phyloP scores from a whole-genome alignment of 2,329 filamentous ascomycete species.

The Leptographium lundbergii region DNA sequence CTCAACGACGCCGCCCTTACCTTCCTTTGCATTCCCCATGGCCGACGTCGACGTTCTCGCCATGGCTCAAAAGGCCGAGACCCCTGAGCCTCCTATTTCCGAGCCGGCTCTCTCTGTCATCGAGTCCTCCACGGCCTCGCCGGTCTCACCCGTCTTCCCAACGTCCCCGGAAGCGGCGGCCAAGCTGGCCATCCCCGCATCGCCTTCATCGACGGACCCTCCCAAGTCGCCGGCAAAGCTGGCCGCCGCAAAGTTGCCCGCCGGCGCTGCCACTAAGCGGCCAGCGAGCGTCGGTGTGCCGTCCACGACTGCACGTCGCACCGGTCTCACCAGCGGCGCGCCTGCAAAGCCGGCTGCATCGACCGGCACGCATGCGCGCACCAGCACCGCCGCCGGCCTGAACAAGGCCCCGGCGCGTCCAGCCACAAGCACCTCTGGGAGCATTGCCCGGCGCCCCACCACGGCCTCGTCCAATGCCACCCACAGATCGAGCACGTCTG shows the following conservation, averaged over 20 bases:
- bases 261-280: slow-evolving; percentile 13
- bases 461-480: slow-evolving; percentile 18
- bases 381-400: slow-evolving; percentile 15
- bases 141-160: background rate
- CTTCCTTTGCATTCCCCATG: slow-evolving; percentile 15
- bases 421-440: slow-evolving; percentile 14
- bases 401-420: slow-evolving; percentile 21
- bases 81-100: slow-evolving; percentile 2
- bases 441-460: slow-evolving; percentile 17
- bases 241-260: slow-evolving; percentile 13
- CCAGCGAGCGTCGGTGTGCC: slow-evolving; percentile 7
- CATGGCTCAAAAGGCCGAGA: slow-evolving; percentile 17
- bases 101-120: background rate
- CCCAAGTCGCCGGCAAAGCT: slow-evolving; percentile 12
- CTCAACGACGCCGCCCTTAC: background rate
- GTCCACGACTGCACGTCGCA: slow-evolving; percentile 13
- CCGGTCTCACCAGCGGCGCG: slow-evolving; percentile 13
- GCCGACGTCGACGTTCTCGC: slow-evolving; percentile 21
- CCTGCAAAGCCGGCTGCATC: slow-evolving; percentile 20
- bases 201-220: slow-evolving; percentile 10
- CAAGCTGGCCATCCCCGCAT: slow-evolving; percentile 5
- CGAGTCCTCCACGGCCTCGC: background rate
- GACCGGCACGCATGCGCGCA: slow-evolving; percentile 12
- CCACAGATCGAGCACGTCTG: slow-evolving; percentile 21
- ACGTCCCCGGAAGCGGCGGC: background rate